Percentiles rank a stretch among this genome's conserved stretches.
Conservation (phyloP, 257 asterid species). For the Nicotiana undulata region DNA sequence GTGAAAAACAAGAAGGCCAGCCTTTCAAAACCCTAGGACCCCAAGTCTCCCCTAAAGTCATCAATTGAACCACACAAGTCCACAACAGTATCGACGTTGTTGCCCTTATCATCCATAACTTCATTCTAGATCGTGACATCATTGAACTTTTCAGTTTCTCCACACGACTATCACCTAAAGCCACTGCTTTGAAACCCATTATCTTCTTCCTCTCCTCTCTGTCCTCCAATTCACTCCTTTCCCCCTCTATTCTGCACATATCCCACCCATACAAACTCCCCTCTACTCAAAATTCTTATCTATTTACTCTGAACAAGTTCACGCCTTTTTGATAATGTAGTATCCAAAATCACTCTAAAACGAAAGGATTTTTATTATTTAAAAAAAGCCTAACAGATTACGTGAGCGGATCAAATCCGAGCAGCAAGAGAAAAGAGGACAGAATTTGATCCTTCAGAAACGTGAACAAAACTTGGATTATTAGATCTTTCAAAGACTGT, state of each 20-base stretch:
- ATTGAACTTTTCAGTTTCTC: constrained; percentile 64
- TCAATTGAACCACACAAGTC: constrained; percentile 89
- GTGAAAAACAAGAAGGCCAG: constrained; percentile 90
- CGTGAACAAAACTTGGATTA: background rate
- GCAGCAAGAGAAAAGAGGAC: background rate
- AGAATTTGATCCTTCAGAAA: background rate
- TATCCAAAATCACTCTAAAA: constrained; percentile 8
- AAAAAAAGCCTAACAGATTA: background rate
- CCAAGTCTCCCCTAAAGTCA: constrained; percentile 79
- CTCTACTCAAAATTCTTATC: constrained; percentile 1
- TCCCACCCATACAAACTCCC: constrained; percentile 24
- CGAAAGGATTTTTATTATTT: background rate
- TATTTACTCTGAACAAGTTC: background rate
- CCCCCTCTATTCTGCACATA: constrained; percentile 49
- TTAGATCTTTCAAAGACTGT: background rate
- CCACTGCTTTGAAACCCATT: constrained; percentile 64
- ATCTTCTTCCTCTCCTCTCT: constrained; percentile 29
- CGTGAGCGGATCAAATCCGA: background rate
- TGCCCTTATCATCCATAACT: constrained; percentile 89
- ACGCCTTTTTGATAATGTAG: constrained; percentile 2
- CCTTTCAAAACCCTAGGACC: constrained; percentile 86
- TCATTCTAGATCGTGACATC: constrained; percentile 77
- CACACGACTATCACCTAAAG: constrained; percentile 49
- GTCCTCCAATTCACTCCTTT: constrained; percentile 26
- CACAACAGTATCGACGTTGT: constrained; percentile 70